Evolutionary conservation across 1,139 yeast genomes (phyloP).

Genomic region (Kluyveromyces sp.): DNA sequence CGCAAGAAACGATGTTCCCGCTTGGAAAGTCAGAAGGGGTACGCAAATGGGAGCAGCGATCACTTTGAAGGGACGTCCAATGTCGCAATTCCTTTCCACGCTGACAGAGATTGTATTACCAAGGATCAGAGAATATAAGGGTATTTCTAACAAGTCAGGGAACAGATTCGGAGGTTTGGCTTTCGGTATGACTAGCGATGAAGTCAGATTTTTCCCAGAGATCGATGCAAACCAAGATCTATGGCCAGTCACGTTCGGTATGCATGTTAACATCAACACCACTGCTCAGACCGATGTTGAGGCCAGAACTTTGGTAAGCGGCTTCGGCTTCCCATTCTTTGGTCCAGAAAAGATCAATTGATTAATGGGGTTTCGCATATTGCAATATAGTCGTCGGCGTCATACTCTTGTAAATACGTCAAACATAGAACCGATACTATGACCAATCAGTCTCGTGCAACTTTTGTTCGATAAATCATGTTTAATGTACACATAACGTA

Average conservation of each 20-base stretch:
- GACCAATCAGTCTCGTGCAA: not conserved
- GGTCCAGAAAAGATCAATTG: conserved; percentile 29
- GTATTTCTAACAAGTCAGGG: conserved; percentile 70
- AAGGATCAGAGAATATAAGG: conserved; percentile 79
- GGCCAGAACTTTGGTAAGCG: conserved; percentile 81
- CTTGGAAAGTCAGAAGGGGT: conserved; percentile 84
- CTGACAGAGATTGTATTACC: conserved; percentile 90
- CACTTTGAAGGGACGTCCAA: conserved; percentile 68
- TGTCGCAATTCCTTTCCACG: conserved; percentile 80
- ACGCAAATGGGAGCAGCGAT: conserved; percentile 90
- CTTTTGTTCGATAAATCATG: not conserved
- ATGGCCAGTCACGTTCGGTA: conserved; percentile 83
- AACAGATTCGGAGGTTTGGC: conserved; percentile 81
- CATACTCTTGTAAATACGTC: conserved; percentile 4
- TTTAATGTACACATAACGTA: conserved; percentile 2
- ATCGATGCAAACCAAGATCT: conserved; percentile 84
- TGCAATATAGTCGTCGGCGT: conserved; percentile 1
- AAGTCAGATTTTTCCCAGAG: conserved; percentile 83
- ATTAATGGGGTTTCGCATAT: not conserved
- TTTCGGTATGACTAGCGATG: conserved; percentile 74
- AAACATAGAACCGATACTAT: not conserved
- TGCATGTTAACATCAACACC: conserved; percentile 80
- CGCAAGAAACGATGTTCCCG: conserved; percentile 74
- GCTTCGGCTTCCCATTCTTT: conserved; percentile 74
- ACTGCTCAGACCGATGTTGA: conserved; percentile 86